phyloP scores from a whole-genome alignment of 2,329 filamentous ascomycete species.

The Pseudocercospora cruenta region DNA sequence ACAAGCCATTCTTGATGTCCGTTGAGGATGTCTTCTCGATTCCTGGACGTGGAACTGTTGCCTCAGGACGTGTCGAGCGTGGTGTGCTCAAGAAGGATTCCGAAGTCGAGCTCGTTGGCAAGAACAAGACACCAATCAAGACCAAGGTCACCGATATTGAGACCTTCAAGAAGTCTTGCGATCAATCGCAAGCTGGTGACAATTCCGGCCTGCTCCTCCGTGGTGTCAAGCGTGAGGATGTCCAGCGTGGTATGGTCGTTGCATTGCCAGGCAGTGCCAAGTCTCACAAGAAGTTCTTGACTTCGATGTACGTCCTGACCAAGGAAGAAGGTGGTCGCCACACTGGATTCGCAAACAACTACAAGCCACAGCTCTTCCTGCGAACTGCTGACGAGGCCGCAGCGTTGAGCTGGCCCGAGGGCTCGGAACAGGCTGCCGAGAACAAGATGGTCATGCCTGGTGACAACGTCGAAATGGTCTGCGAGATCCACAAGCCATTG shows the following conservation, averaged over 20 bases:
- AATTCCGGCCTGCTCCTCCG: conserved; percentile 97
- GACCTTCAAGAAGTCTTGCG: conserved; percentile 99
- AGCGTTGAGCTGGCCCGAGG: conserved; percentile 83
- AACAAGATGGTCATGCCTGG: conserved; percentile 93
- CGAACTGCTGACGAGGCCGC: conserved; percentile 81
- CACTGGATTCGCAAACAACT: conserved; percentile 94
- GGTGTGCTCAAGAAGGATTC: conserved; percentile 90
- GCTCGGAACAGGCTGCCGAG: conserved; percentile 66
- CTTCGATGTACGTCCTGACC: conserved; percentile 93
- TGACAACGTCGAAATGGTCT: conserved; percentile 98
- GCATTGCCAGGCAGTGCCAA: conserved; percentile 80
- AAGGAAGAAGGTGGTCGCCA: conserved; percentile 98
- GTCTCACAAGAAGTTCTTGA: conserved; percentile 87
- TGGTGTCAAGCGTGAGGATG: conserved; percentile 93
- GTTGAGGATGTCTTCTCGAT: conserved; percentile 71
- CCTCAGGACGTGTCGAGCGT: conserved; percentile 95
- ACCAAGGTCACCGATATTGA: conserved; percentile 99
- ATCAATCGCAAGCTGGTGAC: conserved; percentile 93
- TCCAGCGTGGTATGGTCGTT: conserved; percentile 93
- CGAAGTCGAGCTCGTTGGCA: conserved; percentile 93
- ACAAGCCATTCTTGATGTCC: conserved; percentile 99
- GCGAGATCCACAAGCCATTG: conserved; percentile 80
- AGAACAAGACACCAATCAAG: conserved; percentile 80
- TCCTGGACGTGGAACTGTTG: conserved; percentile 89
- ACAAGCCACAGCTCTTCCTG: conserved; percentile 94